Evolutionary conservation across 2,329 filamentous ascomycete genomes (phyloP).

Genomic region (Scolecobasidium constrictum): DNA sequence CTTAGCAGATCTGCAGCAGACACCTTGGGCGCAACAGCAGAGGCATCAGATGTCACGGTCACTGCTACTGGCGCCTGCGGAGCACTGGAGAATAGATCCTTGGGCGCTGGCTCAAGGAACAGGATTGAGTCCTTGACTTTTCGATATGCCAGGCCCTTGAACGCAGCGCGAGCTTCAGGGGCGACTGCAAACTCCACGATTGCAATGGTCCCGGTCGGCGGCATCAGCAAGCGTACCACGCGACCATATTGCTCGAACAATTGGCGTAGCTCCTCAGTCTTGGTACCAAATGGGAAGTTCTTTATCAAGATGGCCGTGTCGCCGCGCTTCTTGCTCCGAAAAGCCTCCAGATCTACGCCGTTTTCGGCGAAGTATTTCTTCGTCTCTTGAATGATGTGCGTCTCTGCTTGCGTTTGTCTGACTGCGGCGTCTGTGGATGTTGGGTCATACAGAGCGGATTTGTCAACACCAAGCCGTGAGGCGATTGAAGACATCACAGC

Average conservation of each 20-base stretch:
- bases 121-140: slow-evolving; percentile 84
- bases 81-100: slow-evolving; percentile 54
- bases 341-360: slow-evolving; percentile 84
- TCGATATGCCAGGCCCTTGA: slow-evolving; percentile 75
- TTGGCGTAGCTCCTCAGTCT: slow-evolving; percentile 63
- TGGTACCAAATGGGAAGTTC: slow-evolving; percentile 82
- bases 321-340: slow-evolving; percentile 74
- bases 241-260: slow-evolving; percentile 81
- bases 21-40: slow-evolving; percentile 44
- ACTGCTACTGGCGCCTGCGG: slow-evolving; percentile 8
- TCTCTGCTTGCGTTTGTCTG: slow-evolving; percentile 95
- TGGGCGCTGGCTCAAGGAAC: slow-evolving; percentile 88
- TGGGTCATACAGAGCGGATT: slow-evolving; percentile 88
- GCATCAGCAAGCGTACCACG: slow-evolving; percentile 76
- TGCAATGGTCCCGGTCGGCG: slow-evolving; percentile 83
- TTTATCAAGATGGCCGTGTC: slow-evolving; percentile 86
- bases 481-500: slow-evolving; percentile 87
- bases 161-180: slow-evolving; percentile 71
- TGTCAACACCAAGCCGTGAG: slow-evolving; percentile 75
- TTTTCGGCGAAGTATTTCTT: slow-evolving; percentile 83
- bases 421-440: slow-evolving; percentile 89
- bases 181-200: slow-evolving; percentile 80
- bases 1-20: slow-evolving; percentile 61
- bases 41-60: slow-evolving; percentile 20
- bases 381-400: slow-evolving; percentile 89